Evolutionary conservation across 2,329 filamentous ascomycete species (phyloP).

Genomic region (Hymenoscyphus repandus): DNA sequence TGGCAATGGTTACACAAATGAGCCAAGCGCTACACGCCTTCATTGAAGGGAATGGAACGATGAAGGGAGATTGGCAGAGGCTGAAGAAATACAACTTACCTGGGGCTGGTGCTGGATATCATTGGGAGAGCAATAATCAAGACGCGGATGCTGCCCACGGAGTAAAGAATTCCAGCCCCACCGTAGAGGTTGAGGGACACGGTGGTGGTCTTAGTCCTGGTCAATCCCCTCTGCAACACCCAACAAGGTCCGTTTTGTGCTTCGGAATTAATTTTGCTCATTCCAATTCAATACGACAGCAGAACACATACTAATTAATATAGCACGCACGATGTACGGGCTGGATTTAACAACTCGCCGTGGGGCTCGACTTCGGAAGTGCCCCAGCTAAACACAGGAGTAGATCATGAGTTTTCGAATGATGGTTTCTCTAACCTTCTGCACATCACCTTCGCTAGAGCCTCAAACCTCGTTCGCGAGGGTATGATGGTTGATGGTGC

Average conservation of each 20-base stretch:
- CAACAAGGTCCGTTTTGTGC: background rate
- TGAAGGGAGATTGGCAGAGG: conserved; percentile 24
- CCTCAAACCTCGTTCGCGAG: conserved; percentile 28
- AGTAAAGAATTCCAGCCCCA: background rate
- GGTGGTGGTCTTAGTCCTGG: background rate
- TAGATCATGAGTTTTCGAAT: conserved; percentile 15
- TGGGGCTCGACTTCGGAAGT: conserved; percentile 19
- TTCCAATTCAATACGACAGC: too few species aligned
- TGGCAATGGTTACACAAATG: conserved; percentile 46
- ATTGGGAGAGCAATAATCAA: conserved; percentile 20
- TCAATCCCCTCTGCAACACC: conserved; percentile 19
- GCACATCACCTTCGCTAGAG: conserved; percentile 23
- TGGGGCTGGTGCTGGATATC: conserved; percentile 19
- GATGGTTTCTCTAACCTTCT: conserved; percentile 19
- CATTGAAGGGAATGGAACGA: conserved; percentile 38
- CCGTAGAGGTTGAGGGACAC: background rate
- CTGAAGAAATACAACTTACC: conserved; percentile 21
- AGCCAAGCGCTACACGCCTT: conserved; percentile 48
- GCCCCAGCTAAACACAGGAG: conserved; percentile 9
- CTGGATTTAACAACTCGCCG: conserved; percentile 20
- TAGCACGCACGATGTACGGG: conserved; percentile 6
- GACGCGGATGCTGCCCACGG: conserved; percentile 2
- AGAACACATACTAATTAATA: too few species aligned
- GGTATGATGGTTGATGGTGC: conserved; percentile 25
- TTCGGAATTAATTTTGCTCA: too few species aligned